Percentiles rank a stretch among this genome's conserved stretches.
phyloP scores from a whole-genome alignment of 768 basidiomycete species.

The Dacryopinax primogenitus region DNA sequence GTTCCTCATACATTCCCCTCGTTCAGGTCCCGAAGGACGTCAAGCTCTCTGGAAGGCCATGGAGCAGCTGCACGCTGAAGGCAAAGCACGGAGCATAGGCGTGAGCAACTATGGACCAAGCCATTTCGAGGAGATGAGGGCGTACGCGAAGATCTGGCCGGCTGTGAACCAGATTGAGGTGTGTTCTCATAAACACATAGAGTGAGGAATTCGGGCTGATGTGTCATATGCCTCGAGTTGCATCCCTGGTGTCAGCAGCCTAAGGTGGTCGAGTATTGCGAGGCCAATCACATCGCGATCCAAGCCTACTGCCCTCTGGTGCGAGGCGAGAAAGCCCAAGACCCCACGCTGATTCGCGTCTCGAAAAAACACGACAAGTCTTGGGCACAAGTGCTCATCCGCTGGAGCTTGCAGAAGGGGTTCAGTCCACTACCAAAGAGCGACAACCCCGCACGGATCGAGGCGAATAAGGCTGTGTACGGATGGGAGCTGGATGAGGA shows the following conservation, averaged over 20 bases:
- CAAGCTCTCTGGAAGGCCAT: conserved; percentile 62
- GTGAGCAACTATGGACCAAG: conserved; percentile 67
- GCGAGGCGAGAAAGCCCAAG: conserved; percentile 18
- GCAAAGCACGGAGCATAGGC: conserved; percentile 59
- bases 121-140: conserved; percentile 61
- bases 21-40: conserved; percentile 48
- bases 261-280: conserved; percentile 18
- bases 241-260: conserved; percentile 25
- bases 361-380: conserved; percentile 47
- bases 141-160: conserved; percentile 49
- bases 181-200: not conserved
- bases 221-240: conserved; percentile 10
- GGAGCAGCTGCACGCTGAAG: conserved; percentile 43
- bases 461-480: conserved; percentile 31
- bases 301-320: conserved; percentile 12
- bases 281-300: conserved; percentile 13
- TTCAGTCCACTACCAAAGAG: conserved; percentile 39
- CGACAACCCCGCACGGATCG: conserved; percentile 28
- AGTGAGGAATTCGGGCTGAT: not conserved
- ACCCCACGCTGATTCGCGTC: not conserved
- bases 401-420: conserved; percentile 81
- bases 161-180: conserved; percentile 76
- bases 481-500: conserved; percentile 29
- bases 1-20: conserved; percentile 65
- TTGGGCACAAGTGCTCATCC: conserved; percentile 69